Percentiles rank a stretch among this genome's conserved stretches.
phyloP scores from a whole-genome alignment of 129 eudicot species.

The sunflower (Helianthus annuus) region DNA sequence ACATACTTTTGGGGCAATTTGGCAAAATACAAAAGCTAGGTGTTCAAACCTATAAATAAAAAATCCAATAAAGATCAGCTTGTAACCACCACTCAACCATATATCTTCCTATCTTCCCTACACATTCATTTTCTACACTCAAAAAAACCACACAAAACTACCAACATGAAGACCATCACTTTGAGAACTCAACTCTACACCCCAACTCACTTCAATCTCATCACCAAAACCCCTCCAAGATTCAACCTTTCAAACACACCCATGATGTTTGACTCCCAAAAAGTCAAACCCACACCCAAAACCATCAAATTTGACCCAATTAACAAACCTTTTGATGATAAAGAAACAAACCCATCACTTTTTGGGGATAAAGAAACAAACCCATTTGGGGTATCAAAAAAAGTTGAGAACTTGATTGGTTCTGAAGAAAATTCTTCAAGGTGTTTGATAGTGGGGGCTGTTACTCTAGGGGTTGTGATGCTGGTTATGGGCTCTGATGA shows the following conservation, averaged over 20 bases:
- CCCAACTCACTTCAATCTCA: constrained; percentile 36
- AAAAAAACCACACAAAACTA: constrained; percentile 19
- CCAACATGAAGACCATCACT: constrained; percentile 41
- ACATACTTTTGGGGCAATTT: neutral
- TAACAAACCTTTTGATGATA: constrained; percentile 1
- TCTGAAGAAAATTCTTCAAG: constrained; percentile 42
- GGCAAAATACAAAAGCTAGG: constrained; percentile 6
- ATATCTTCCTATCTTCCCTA: constrained; percentile 16
- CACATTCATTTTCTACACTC: constrained; percentile 3
- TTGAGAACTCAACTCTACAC: constrained; percentile 40
- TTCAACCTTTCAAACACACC: constrained; percentile 25
- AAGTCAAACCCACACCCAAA: constrained; percentile 23
- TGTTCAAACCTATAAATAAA: constrained; percentile 8
- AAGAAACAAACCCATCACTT: neutral
- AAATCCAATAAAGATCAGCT: constrained; percentile 7
- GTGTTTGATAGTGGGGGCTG: constrained; percentile 53
- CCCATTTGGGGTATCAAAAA: neutral
- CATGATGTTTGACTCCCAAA: constrained; percentile 18
- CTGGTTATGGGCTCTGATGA: constrained; percentile 72
- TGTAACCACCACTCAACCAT: constrained; percentile 25
- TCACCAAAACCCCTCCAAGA: constrained; percentile 30
- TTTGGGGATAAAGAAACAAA: constrained; percentile 16
- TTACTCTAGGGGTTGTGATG: constrained; percentile 58
- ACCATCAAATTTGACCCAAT: constrained; percentile 20
- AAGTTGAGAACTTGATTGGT: constrained; percentile 12